phyloP scores from a whole-genome alignment of 208 protist species.

The Leishmania gerbilli region DNA sequence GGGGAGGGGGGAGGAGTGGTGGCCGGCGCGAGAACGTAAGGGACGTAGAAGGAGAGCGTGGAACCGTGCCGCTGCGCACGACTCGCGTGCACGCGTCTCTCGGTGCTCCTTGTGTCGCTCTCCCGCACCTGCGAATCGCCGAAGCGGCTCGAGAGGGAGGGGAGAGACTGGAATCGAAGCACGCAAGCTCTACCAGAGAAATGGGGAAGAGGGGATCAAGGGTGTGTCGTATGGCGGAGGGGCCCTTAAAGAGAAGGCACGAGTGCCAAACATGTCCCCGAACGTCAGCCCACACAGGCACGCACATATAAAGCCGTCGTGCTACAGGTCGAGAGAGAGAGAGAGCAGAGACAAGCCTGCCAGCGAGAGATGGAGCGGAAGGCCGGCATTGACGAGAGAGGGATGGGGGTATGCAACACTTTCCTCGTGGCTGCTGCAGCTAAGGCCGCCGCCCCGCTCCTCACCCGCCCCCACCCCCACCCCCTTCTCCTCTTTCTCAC shows the following conservation, averaged over 20 bases:
- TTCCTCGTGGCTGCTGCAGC: not conserved
- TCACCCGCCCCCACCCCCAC: not conserved
- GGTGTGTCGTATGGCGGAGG: not conserved
- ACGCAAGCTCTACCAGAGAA: not conserved
- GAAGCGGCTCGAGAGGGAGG: not conserved
- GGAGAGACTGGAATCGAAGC: not conserved
- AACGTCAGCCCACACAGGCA: not conserved
- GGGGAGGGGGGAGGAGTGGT: not conserved
- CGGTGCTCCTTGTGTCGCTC: not conserved
- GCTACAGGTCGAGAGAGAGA: not conserved
- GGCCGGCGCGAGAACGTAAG: not conserved
- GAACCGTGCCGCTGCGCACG: not conserved
- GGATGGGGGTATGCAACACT: not conserved
- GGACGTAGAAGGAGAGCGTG: not conserved
- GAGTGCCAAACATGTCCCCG: not conserved
- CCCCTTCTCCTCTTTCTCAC: not conserved
- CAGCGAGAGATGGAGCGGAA: not conserved
- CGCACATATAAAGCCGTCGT: not conserved
- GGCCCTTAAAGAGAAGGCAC: not conserved
- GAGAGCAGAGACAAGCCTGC: not conserved
- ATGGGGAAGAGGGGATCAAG: not conserved
- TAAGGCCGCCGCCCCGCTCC: not conserved
- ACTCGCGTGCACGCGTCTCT: not conserved
- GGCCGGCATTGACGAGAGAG: not conserved
- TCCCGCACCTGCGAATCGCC: not conserved